A percentile compares a stretch with the other conserved stretches of the same genome.
These are phyloP conservation scores for Chaetothyriales sp. DNA, from an alignment of 2,329 filamentous ascomycete species.

Conservation along the genomic window DNA sequence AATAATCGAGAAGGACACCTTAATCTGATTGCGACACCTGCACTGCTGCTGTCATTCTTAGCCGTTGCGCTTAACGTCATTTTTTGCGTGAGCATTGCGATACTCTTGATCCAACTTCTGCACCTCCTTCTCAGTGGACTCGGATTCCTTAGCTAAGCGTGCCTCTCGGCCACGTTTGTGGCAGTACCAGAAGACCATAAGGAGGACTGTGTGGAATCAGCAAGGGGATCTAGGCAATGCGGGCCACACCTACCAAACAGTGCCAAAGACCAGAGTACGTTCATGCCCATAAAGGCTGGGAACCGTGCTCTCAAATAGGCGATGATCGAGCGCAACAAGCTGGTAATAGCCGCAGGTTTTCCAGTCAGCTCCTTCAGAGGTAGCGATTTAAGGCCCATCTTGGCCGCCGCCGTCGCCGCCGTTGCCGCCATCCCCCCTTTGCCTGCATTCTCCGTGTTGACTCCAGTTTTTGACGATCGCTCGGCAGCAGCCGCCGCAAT, in stretches of 20 bases:
- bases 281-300: constrained; percentile 82
- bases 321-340: constrained; percentile 79
- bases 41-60: not conserved
- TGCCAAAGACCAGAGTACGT: constrained; percentile 78
- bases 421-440: constrained; percentile 44
- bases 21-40: too few relatives aligned
- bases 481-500: constrained; percentile 66
- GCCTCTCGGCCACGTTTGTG: constrained; percentile 86
- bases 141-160: constrained; percentile 52
- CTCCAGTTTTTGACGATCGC: constrained; percentile 45
- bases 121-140: constrained; percentile 34
- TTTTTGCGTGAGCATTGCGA: constrained; percentile 20
- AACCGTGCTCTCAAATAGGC: constrained; percentile 76
- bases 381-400: constrained; percentile 52
- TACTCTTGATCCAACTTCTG: constrained; percentile 26
- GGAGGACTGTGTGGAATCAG: constrained; percentile 47
- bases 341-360: constrained; percentile 73
- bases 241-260: constrained; percentile 56
- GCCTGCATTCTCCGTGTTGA: constrained; percentile 40
- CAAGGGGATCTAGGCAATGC: not conserved
- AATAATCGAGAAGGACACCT: too few relatives aligned
- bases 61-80: constrained; percentile 13
- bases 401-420: constrained; percentile 47
- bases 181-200: constrained; percentile 97
- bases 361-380: constrained; percentile 67